Evolutionary conservation across 2,329 filamentous ascomycete species (phyloP), one percentile per base, ranked within the genome.

Genomic region (Penicillium psychrosexuale): DNA sequence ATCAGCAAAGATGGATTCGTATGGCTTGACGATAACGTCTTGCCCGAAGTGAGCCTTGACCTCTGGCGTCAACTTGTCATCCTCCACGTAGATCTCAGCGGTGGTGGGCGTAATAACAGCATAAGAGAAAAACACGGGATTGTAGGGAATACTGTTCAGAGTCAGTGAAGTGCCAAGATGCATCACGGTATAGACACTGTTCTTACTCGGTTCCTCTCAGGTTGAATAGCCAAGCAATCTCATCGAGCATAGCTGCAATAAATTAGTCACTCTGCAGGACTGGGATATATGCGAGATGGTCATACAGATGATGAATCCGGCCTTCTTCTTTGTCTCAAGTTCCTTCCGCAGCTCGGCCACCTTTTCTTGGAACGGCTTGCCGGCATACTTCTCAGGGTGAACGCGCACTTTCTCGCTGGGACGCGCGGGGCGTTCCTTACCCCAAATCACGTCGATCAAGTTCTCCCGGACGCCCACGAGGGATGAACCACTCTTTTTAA

Each of bases 151-250:
- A 70, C 81, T 84, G 61, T 38, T 38, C 30, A 47, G 9, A 11
- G 51, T 58, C 28, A 59, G 58, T 54, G 28, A 11, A 22, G 19
- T 27, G 8, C 1, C 11, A 22, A 45, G 15, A 8, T 27, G 27
- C 12, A 39, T 42, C 48, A 51, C 28, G 38, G 49, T 9, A 34
- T 30, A 40, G 24, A 5, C 7, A 8, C n/a, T 13, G 38, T 28
- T 47, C 80, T 60, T 75, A 83, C 81, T 97, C 94, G 72, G 83
- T 94, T 65, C 94, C 94, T 64, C 94, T 86, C 46, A 99, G 78
- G 75, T 99, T 99, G 79, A 97, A 97, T n/a, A 99, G 81, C 94
- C 94, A 99, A 11, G 94, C 94, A 65, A 97, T 85, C 74, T 99
- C 94, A 67, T 99, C 94, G 40, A 99, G 84, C 86, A 95, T 92